Percentiles rank a stretch among this genome's conserved stretches.
These are phyloP conservation scores for Perkinsus olseni DNA, from an alignment of 169 alveolate genomes.

Conservation along the genomic window DNA sequence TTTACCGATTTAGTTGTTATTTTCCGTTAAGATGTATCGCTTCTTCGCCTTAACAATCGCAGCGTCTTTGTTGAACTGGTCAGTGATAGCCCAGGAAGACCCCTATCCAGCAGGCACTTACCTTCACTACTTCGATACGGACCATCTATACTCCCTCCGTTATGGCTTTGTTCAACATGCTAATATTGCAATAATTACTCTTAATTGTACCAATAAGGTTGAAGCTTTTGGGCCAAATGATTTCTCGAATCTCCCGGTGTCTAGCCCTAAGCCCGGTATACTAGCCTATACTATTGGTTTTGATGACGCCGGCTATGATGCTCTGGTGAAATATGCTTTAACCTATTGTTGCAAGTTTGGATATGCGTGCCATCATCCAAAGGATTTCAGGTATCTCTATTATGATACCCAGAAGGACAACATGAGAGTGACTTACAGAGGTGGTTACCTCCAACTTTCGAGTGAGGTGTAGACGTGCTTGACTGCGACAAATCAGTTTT, in stretches of 20 bases:
- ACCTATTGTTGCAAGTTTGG: not conserved
- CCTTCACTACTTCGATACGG: not conserved
- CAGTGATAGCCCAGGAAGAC: not conserved
- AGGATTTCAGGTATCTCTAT: not conserved
- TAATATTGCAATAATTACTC: not conserved
- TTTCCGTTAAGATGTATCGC: not conserved
- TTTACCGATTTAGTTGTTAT: not conserved
- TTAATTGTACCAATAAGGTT: not conserved
- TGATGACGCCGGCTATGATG: not conserved
- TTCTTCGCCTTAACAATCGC: not conserved
- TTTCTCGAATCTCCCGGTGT: not conserved
- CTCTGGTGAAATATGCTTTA: not conserved
- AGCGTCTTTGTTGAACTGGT: not conserved
- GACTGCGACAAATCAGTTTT: not conserved
- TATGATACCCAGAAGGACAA: not conserved
- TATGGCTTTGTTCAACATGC: not conserved
- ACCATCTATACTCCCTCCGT: not conserved
- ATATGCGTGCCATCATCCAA: not conserved
- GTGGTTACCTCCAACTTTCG: not conserved
- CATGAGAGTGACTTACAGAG: not conserved
- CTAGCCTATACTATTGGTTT: not conserved
- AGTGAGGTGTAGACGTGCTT: not conserved
- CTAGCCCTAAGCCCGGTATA: not conserved
- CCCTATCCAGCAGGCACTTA: not conserved
- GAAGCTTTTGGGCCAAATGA: not conserved